Evolutionary conservation across 2,329 filamentous ascomycete genomes (phyloP).

Genomic region (Talaromyces amestolkiae): DNA sequence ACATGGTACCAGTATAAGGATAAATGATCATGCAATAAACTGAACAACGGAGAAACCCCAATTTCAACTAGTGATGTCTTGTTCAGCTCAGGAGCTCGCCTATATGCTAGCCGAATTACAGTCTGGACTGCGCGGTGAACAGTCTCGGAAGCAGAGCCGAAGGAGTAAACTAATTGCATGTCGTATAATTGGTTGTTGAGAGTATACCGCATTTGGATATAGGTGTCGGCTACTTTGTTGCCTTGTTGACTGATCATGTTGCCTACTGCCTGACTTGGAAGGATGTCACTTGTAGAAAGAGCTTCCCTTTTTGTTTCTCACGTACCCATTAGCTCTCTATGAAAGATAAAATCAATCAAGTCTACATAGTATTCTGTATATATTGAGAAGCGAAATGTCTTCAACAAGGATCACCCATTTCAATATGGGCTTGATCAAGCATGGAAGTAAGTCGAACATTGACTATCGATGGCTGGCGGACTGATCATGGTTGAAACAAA

Average conservation of each 20-base stretch:
- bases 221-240: background rate
- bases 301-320: background rate
- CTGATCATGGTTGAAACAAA: background rate
- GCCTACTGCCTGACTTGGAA: background rate
- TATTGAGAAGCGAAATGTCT: background rate
- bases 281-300: background rate
- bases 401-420: background rate
- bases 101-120: slow-evolving; percentile 16
- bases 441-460: background rate
- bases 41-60: background rate
- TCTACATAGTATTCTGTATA: background rate
- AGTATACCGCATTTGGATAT: background rate
- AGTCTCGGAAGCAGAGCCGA: background rate
- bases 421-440: background rate
- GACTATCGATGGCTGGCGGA: background rate
- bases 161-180: background rate
- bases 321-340: background rate
- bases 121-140: background rate
- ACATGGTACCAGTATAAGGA: no score
- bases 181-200: background rate
- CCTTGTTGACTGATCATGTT: background rate
- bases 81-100: background rate
- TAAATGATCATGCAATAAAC: background rate
- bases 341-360: no score
- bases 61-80: background rate